Percentiles rank a stretch among this genome's conserved stretches.
phyloP scores from a whole-genome alignment of 140 eudicot species.

The Bidens hawaiensis region DNA sequence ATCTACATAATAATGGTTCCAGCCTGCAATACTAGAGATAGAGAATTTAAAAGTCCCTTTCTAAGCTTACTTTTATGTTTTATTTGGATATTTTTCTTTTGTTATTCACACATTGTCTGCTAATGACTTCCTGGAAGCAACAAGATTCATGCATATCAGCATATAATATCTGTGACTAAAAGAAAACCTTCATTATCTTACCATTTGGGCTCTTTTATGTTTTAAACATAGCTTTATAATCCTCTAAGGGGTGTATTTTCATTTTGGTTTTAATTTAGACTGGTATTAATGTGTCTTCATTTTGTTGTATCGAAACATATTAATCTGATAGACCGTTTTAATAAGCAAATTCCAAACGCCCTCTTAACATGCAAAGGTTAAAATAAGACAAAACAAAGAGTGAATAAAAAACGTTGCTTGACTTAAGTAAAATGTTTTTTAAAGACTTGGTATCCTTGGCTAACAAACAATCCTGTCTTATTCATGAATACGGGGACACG shows the following conservation, averaged over 20 bases:
- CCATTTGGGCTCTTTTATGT: neutral
- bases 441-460: neutral
- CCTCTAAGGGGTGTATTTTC: neutral
- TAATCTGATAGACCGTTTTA: neutral
- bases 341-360: neutral
- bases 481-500: neutral
- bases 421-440: neutral
- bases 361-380: neutral
- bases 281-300: neutral
- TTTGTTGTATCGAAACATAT: neutral
- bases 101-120: constrained; percentile 21
- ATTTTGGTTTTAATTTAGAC: neutral
- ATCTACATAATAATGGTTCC: constrained; percentile 32
- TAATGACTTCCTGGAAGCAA: constrained; percentile 29
- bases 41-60: constrained; percentile 38
- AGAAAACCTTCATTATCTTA: neutral
- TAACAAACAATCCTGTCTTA: neutral
- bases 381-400: neutral
- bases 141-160: constrained; percentile 15
- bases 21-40: constrained; percentile 27
- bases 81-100: constrained; percentile 8
- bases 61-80: constrained; percentile 18
- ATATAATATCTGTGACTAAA: constrained; percentile 17
- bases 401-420: neutral
- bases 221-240: constrained; percentile 7